Percentiles rank a stretch among this genome's conserved stretches.
These are phyloP conservation scores for Cladophialophora chaetospira DNA, from an alignment of 2,329 filamentous ascomycete species.

Conservation along the genomic window DNA sequence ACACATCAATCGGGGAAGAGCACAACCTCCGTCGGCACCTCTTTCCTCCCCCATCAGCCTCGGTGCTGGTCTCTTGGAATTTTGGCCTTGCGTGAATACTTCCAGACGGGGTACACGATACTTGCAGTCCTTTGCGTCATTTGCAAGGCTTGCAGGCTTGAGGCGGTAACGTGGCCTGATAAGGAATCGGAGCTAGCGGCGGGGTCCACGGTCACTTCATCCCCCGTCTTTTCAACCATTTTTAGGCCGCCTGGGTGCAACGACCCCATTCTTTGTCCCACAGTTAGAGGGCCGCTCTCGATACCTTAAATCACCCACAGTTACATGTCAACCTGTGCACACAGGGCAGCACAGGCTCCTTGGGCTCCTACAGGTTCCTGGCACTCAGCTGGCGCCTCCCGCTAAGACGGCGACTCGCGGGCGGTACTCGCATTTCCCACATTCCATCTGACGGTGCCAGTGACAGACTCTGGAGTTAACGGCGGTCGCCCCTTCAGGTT, in stretches of 20 bases:
- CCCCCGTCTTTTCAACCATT: constrained; percentile 2
- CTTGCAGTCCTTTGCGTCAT: background rate
- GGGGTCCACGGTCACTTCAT: constrained; percentile 6
- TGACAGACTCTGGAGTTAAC: background rate
- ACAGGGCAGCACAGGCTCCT: constrained; percentile 8
- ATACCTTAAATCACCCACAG: constrained; percentile 2
- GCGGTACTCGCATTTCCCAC: no score
- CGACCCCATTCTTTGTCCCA: constrained; percentile 10
- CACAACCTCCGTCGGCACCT: background rate
- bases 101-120: background rate
- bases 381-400: background rate
- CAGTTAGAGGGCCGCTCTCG: constrained; percentile 2
- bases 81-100: background rate
- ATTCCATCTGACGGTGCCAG: constrained; percentile 1
- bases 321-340: constrained; percentile 4
- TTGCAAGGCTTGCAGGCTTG: background rate
- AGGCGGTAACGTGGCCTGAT: constrained; percentile 9
- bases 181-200: constrained; percentile 11
- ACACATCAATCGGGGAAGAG: background rate
- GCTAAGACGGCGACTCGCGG: no score
- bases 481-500: constrained; percentile 6
- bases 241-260: background rate
- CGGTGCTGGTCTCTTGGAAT: constrained; percentile 6
- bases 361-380: background rate
- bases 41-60: constrained; percentile 7